Base-by-base conservation (phyloP, 2,329 filamentous ascomycete genomes). In the Scopulariopsis brevicaulis region DNA sequence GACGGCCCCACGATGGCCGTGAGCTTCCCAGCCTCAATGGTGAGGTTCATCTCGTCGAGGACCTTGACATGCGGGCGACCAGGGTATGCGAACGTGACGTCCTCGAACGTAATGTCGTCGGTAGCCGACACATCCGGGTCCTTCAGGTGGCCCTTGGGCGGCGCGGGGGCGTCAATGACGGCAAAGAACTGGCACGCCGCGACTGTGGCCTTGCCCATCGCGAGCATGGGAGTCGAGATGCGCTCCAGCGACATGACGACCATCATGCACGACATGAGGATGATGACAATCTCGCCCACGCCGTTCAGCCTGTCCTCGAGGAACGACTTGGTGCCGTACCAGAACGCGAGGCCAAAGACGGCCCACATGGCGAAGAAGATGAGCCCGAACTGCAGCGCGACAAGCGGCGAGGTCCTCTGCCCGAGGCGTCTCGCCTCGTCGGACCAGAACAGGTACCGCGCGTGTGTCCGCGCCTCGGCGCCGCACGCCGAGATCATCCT, bases 1-100 rank as follows among this genome's bases (percentile, higher is more conserved):
- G 84, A 88, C 0, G 85, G 81, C 0, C 87, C 87, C 20, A 90
- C 87, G n/a, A 91, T 84, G 2, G 87, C 87, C 0, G 85, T 89
- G 3, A 85, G 79, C 64, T 87, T 86, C 22, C 85, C 84, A 7
- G 81, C 76, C 60, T 80, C 74, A 58, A 89, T 80, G 0, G 69
- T 73, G 12, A 88, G 69, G 63, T 78, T 75, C 3, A 89, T 67
- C 2, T 76, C 71, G 62, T 87, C 78, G 1, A 89, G 69, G 0
- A 89, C 80, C 64, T 82, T 82, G 60, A 85, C 80, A 59, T 84
- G 77, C 0, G 84, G 82, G 12, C 86, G 76, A 57, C 74, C 83
- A 0, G 89, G 88, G 64, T 92, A 92, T 2, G 86, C 81, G 64
- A 92, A 91, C n/a, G 77, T 80, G 14, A 91, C 79, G 48, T 82